phyloP scores from a whole-genome alignment of 2,329 filamentous ascomycete genomes.

The Alternaria atra region DNA sequence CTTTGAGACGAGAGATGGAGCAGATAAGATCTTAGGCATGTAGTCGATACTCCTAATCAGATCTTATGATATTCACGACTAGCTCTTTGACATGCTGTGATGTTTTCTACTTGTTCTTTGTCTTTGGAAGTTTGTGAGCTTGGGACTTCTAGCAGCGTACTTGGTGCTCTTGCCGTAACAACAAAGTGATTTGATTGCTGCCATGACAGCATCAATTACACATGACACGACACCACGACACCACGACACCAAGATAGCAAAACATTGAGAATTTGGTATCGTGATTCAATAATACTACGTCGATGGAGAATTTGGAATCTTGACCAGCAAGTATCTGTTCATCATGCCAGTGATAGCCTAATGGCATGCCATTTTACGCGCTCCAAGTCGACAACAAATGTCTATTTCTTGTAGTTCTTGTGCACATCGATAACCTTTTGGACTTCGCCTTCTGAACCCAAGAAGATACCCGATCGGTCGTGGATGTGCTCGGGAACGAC shows the following conservation, averaged over 20 bases:
- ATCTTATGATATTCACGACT: slow-evolving; percentile 16
- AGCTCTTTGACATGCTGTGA: not conserved
- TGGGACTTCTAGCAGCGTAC: not conserved
- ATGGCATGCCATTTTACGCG: not conserved
- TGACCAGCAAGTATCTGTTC: not conserved
- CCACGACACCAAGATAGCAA: not conserved
- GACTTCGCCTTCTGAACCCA: slow-evolving; percentile 93
- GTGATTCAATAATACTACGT: slow-evolving; percentile 7
- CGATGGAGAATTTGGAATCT: not conserved
- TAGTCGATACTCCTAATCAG: slow-evolving; percentile 28
- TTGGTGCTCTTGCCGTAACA: not conserved
- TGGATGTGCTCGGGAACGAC: slow-evolving; percentile 93
- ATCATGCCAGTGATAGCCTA: slow-evolving; percentile 1
- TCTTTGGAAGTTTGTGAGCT: not conserved
- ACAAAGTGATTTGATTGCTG: not conserved
- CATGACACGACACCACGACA: not conserved
- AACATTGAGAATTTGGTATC: slow-evolving; percentile 6
- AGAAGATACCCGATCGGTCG: slow-evolving; percentile 93
- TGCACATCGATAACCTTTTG: slow-evolving; percentile 92
- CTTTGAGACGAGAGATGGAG: slow-evolving; percentile 2
- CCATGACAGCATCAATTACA: no score
- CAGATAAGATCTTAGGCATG: slow-evolving; percentile 26
- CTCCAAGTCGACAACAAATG: not conserved
- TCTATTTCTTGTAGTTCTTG: slow-evolving; percentile 62
- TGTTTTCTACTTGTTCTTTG: not conserved